phyloP scores from a whole-genome alignment of 768 basidiomycete genomes.

The Pilatotrama ljubarskyi region DNA sequence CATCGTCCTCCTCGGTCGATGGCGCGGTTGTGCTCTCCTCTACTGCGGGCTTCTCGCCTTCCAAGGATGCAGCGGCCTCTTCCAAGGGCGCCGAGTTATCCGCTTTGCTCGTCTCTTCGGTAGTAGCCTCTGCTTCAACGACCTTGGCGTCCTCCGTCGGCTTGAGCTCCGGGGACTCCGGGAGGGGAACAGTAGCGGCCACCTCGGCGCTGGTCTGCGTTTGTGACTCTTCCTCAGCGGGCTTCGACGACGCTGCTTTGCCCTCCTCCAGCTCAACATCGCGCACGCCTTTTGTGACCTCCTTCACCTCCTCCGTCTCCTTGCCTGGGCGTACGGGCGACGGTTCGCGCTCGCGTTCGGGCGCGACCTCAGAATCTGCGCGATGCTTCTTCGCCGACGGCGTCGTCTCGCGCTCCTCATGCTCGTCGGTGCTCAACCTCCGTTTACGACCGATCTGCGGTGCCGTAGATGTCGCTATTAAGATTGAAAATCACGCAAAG shows the following conservation, averaged over 20 bases:
- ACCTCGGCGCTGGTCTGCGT: not conserved
- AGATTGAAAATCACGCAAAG: constrained; percentile 1
- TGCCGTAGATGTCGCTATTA: constrained; percentile 70
- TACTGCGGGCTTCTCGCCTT: not conserved
- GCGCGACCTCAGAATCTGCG: constrained; percentile 40
- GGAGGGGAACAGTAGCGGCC: constrained; percentile 40
- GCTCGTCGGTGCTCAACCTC: constrained; percentile 50
- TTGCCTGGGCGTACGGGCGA: constrained; percentile 25
- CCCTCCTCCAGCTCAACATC: constrained; percentile 61
- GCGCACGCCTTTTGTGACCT: constrained; percentile 69
- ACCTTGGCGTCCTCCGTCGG: constrained; percentile 8
- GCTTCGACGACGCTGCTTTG: constrained; percentile 8
- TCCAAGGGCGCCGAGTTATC: not conserved
- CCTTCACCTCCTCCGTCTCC: constrained; percentile 55
- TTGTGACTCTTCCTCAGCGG: not conserved
- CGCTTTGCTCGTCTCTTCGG: not conserved
- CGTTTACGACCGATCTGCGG: constrained; percentile 70
- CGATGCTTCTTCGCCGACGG: constrained; percentile 42
- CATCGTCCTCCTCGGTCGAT: constrained; percentile 14
- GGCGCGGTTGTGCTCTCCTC: not conserved
- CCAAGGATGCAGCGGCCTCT: not conserved
- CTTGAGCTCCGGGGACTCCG: constrained; percentile 37
- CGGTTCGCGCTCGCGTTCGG: constrained; percentile 27
- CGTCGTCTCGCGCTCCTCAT: constrained; percentile 41
- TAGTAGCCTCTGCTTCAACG: not conserved